Percentiles rank a stretch among this genome's conserved stretches.
Evolutionary conservation across 1,139 yeast species (phyloP).

Genomic region (Yamadazyma pseudoaaseri): DNA sequence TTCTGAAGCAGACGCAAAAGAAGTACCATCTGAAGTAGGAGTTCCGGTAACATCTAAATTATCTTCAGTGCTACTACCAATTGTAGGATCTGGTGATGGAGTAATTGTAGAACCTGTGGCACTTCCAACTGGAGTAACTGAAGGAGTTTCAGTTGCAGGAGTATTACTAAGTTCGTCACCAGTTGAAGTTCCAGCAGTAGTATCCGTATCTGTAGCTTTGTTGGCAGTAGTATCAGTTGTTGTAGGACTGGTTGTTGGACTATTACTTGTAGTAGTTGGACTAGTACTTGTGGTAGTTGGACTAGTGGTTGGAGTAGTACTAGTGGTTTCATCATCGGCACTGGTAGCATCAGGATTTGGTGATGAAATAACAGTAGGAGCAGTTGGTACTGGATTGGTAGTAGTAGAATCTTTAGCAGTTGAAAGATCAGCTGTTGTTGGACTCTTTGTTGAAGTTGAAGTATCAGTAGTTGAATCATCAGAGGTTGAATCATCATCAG

Average conservation of each 20-base stretch:
- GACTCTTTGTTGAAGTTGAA: slow-evolving; percentile 3
- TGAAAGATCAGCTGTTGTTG: slow-evolving; percentile 3
- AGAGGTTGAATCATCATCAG: not conserved
- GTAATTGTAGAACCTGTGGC: not conserved
- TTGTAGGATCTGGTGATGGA: not conserved
- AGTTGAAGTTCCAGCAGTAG: not conserved
- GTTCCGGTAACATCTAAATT: no score
- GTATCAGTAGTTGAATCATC: slow-evolving; percentile 2
- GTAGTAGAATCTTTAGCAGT: slow-evolving; percentile 1
- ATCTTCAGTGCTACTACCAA: no score
- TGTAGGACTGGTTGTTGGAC: slow-evolving; percentile 5
- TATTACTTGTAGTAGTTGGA: not conserved
- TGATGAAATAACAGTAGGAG: not conserved
- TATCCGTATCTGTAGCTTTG: not conserved
- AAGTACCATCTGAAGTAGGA: no score
- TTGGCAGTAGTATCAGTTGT: slow-evolving; percentile 3
- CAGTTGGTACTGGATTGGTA: not conserved
- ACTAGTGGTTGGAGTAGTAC: slow-evolving; percentile 1
- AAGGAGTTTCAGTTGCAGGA: not conserved
- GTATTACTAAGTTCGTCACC: not conserved
- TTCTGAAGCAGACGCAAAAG: slow-evolving; percentile 7
- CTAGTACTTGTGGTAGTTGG: not conserved
- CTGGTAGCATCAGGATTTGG: not conserved
- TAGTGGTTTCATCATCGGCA: slow-evolving; percentile 1
- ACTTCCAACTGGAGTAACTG: slow-evolving; percentile 2